Percentiles rank a stretch among this genome's conserved stretches.
These are phyloP conservation scores for Boletus mariae DNA, from an alignment of 1,284 basidiomycete genomes.

Conservation along the genomic window DNA sequence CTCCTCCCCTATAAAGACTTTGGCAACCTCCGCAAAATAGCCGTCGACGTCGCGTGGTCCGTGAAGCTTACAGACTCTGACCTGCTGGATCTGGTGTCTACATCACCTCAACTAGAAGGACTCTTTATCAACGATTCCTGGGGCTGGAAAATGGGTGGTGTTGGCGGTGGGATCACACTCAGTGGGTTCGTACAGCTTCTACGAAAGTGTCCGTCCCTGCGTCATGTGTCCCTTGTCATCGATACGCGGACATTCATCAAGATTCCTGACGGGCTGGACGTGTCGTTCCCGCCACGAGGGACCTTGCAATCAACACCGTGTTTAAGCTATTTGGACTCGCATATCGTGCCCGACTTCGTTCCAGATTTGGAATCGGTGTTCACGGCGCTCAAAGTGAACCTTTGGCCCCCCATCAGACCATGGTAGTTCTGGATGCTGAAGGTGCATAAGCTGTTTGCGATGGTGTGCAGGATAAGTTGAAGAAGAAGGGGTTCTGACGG, in stretches of 20 bases:
- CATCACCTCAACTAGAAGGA: neutral
- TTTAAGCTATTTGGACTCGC: neutral
- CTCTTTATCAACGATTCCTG: neutral
- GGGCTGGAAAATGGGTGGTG: neutral
- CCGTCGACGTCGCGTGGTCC: neutral
- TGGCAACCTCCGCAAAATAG: neutral
- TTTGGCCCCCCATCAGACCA: neutral
- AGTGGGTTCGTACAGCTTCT: neutral
- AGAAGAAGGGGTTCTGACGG: neutral
- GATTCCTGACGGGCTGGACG: neutral
- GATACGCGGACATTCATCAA: neutral
- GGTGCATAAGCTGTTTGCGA: no score
- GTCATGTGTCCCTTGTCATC: neutral
- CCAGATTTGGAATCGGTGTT: neutral
- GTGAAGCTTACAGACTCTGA: neutral
- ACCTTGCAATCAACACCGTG: no score
- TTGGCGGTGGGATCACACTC: neutral
- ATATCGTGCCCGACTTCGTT: neutral
- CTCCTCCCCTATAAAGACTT: neutral
- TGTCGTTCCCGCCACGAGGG: neutral
- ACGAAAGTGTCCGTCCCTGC: neutral
- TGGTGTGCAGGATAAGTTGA: no score
- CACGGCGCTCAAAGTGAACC: neutral
- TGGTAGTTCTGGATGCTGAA: neutral
- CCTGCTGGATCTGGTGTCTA: neutral